These are phyloP conservation scores for Fusarium proliferatum DNA, from an alignment of 2,329 filamentous ascomycete genomes.

Conservation along the genomic window DNA sequence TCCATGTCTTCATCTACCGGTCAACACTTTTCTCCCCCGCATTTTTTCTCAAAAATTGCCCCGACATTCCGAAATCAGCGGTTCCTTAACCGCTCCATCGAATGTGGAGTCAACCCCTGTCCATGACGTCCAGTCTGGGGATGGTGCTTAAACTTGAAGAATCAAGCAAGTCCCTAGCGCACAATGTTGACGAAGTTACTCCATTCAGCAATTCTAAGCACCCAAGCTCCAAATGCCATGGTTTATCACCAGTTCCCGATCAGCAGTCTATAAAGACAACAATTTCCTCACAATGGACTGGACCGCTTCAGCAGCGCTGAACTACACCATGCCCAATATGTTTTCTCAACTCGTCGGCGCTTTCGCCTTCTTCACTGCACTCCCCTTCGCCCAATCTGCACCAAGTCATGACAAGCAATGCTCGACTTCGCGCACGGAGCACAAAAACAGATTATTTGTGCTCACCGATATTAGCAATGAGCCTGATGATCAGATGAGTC, in stretches of 20 bases:
- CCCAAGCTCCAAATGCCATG: not conserved
- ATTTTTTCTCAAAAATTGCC: not conserved
- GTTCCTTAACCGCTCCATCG: not conserved
- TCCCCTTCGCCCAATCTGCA: not conserved
- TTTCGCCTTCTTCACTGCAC: not conserved
- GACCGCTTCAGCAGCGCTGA: not conserved
- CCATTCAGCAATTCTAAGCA: not conserved
- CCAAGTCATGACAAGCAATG: not conserved
- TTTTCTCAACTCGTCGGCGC: constrained; percentile 12
- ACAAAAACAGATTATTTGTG: constrained; percentile 52
- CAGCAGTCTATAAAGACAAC: not conserved
- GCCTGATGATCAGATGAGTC: constrained; percentile 57
- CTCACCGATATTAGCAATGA: constrained; percentile 59
- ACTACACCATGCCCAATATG: not conserved
- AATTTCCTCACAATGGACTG: not conserved
- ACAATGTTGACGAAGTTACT: not conserved
- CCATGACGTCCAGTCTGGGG: constrained; percentile 5
- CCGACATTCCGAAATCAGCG: not conserved
- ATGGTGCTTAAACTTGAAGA: not conserved
- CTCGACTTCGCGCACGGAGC: not conserved
- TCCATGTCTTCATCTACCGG: not conserved
- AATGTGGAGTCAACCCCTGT: not conserved
- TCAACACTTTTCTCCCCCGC: not conserved
- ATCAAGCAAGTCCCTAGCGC: not conserved
- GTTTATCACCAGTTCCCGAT: not conserved